Percentiles rank a stretch among this genome's conserved stretches.
These are phyloP conservation scores for Cercospora sojina DNA, from an alignment of 2,329 filamentous ascomycete species.

Conservation along the genomic window DNA sequence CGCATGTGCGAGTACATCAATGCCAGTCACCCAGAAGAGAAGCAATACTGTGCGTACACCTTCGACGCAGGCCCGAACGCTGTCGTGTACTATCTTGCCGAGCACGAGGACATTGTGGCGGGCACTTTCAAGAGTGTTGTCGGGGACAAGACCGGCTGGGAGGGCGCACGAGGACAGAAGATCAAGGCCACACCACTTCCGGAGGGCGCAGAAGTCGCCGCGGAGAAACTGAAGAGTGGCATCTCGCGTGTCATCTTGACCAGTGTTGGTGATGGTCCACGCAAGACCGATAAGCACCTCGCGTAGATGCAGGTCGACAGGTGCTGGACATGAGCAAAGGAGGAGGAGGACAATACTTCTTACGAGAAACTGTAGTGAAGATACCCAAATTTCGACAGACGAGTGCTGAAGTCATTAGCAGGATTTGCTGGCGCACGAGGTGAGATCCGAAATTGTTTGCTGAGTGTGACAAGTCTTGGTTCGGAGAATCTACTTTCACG, in stretches of 20 bases:
- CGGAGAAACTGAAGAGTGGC: constrained; percentile 64
- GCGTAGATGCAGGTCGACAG: constrained; percentile 16
- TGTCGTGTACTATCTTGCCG: constrained; percentile 89
- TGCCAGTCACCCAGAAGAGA: constrained; percentile 61
- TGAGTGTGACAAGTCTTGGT: too few species aligned
- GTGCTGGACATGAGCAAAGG: background rate
- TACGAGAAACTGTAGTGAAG: background rate
- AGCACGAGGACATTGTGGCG: constrained; percentile 70
- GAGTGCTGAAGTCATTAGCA: background rate
- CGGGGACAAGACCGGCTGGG: constrained; percentile 68
- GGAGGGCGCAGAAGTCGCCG: constrained; percentile 61
- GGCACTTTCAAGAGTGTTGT: constrained; percentile 74
- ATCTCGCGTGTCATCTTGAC: constrained; percentile 90
- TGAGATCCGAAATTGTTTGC: background rate
- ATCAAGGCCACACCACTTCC: constrained; percentile 55
- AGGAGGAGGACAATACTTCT: background rate
- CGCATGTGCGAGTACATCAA: constrained; percentile 89
- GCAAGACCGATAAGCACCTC: constrained; percentile 66
- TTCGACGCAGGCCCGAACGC: constrained; percentile 97
- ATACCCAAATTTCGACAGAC: background rate
- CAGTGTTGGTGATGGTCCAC: constrained; percentile 83
- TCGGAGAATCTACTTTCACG: too few species aligned
- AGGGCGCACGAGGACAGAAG: constrained; percentile 53
- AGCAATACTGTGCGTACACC: constrained; percentile 85
- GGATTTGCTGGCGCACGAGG: too few species aligned